These are phyloP conservation scores for Mycena pura DNA, from an alignment of 768 basidiomycete genomes.

Conservation along the genomic window DNA sequence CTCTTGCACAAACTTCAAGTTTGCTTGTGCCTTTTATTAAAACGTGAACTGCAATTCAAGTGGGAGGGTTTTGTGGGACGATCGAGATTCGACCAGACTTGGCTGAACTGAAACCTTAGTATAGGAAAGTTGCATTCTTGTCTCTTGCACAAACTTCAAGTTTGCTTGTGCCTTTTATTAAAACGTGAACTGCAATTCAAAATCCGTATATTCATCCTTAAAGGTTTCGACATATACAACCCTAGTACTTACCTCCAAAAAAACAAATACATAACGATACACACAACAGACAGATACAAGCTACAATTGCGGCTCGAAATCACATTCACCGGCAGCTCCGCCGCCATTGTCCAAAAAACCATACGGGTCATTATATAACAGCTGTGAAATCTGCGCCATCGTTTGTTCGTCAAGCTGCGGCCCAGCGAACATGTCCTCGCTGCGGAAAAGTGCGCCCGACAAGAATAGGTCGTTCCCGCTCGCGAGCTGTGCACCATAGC, in stretches of 20 bases:
- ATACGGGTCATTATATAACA: conserved; percentile 12
- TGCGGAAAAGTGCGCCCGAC: conserved; percentile 10
- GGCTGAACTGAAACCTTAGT: not conserved
- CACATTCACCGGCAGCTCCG: not conserved
- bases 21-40: no score
- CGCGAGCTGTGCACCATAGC: not conserved
- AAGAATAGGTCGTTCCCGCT: conserved; percentile 16
- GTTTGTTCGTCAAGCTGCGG: conserved; percentile 15
- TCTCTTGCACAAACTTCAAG: no score
- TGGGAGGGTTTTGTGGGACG: no score
- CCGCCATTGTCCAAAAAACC: conserved; percentile 9
- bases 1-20: no score
- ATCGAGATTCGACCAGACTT: not conserved
- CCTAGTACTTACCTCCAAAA: not conserved
- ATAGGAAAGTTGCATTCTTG: no score
- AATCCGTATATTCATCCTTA: not conserved
- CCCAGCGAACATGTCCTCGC: conserved; percentile 13
- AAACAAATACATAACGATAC: not conserved
- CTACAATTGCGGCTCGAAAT: not conserved
- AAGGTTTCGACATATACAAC: not conserved
- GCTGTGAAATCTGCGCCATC: conserved; percentile 17
- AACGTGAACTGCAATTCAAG: no score
- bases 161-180: no score
- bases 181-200: no score
- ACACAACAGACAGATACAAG: not conserved